phyloP scores from a whole-genome alignment of 2,329 filamentous ascomycete species.

The Trichoderma brevicompactum region DNA sequence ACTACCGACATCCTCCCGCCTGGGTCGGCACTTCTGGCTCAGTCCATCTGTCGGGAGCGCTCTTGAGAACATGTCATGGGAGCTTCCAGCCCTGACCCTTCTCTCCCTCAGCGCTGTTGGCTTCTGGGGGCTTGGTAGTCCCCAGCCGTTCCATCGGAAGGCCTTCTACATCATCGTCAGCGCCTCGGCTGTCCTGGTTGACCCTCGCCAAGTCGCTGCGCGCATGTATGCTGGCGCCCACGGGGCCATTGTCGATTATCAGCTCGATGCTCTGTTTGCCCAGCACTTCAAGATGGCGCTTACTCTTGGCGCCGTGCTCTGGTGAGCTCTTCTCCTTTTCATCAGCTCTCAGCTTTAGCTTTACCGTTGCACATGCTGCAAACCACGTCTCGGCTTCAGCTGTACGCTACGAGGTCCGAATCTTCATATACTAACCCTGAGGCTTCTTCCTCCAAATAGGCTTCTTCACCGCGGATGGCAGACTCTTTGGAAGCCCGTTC shows the following conservation, averaged over 20 bases:
- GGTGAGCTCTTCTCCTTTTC: constrained; percentile 43
- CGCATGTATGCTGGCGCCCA: constrained; percentile 39
- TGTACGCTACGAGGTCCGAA: not conserved
- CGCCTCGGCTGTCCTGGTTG: constrained; percentile 42
- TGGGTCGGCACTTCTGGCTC: constrained; percentile 28
- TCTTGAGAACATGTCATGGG: constrained; percentile 51
- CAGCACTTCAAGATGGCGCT: constrained; percentile 60
- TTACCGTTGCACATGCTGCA: not conserved
- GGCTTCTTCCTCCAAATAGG: constrained; percentile 53
- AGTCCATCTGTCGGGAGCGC: constrained; percentile 33
- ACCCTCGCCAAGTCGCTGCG: constrained; percentile 40
- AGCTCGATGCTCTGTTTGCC: constrained; percentile 52
- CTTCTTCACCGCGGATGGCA: constrained; percentile 83
- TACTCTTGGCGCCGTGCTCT: constrained; percentile 57
- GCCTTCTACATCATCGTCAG: constrained; percentile 41
- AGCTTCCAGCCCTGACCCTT: constrained; percentile 47
- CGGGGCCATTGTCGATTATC: constrained; percentile 46
- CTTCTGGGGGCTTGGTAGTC: constrained; percentile 46
- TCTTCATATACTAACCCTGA: not conserved
- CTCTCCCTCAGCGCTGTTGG: constrained; percentile 46
- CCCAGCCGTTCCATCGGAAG: constrained; percentile 40
- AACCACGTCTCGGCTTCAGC: no score
- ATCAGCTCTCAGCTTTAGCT: constrained; percentile 2
- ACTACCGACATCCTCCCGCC: constrained; percentile 36
- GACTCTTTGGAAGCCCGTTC: constrained; percentile 87